phyloP scores from a whole-genome alignment of 768 basidiomycete species.

The Cyclocybe cylindracea region DNA sequence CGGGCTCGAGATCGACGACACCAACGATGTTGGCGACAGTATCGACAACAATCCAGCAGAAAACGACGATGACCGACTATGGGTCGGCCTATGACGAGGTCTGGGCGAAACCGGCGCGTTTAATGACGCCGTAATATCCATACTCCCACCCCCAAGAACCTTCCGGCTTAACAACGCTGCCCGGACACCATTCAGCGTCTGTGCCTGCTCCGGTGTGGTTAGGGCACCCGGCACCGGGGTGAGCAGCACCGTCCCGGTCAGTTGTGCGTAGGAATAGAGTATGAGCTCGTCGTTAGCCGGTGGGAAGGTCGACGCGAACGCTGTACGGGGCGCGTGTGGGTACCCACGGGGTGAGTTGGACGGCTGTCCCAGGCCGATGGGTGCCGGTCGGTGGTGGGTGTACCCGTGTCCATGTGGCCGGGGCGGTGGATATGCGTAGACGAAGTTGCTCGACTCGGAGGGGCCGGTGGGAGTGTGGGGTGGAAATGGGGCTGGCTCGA shows the following conservation, averaged over 20 bases:
- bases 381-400: slow-evolving; percentile 26
- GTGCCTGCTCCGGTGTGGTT: slow-evolving; percentile 45
- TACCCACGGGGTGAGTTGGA: slow-evolving; percentile 25
- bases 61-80: slow-evolving; percentile 52
- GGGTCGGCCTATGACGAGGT: slow-evolving; percentile 33
- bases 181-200: slow-evolving; percentile 48
- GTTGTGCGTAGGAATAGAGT: slow-evolving; percentile 83
- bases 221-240: slow-evolving; percentile 41
- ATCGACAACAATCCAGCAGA: slow-evolving; percentile 55
- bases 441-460: slow-evolving; percentile 17
- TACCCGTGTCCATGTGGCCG: slow-evolving; percentile 5
- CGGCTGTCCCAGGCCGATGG: slow-evolving; percentile 50
- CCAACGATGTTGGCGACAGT: slow-evolving; percentile 39
- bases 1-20: slow-evolving; percentile 18
- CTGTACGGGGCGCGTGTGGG: slow-evolving; percentile 32
- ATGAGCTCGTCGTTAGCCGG: slow-evolving; percentile 65
- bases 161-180: slow-evolving; percentile 48
- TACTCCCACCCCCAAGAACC: slow-evolving; percentile 71
- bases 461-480: slow-evolving; percentile 25
- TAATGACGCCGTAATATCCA: slow-evolving; percentile 68
- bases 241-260: slow-evolving; percentile 67
- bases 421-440: slow-evolving; percentile 37
- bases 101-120: slow-evolving; percentile 19
- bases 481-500: slow-evolving; percentile 30
- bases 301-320: slow-evolving; percentile 46